phyloP scores from a whole-genome alignment of 2,329 filamentous ascomycete genomes.

The Sporothrix dimorphospora region DNA sequence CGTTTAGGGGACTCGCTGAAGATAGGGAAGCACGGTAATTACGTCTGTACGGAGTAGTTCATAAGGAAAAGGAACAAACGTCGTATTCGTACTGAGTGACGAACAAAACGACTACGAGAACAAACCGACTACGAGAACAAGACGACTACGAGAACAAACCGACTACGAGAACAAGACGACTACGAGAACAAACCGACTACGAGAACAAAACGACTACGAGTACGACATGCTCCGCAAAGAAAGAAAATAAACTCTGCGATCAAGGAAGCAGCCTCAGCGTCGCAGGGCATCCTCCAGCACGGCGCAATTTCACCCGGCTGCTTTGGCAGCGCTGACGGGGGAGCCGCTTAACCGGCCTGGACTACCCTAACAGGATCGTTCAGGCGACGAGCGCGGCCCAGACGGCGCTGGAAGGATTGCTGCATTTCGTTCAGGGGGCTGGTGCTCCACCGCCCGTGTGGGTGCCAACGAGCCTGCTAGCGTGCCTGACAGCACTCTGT shows the following conservation, averaged over 20 bases:
- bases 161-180: constrained; percentile 1
- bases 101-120: background rate
- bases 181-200: constrained; percentile 1
- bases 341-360: background rate
- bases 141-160: background rate
- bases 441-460: background rate
- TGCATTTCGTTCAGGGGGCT: background rate
- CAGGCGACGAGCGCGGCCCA: background rate
- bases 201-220: constrained; percentile 1
- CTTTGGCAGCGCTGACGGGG: background rate
- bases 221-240: background rate
- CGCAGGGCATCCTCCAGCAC: background rate
- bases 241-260: background rate
- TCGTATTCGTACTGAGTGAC: background rate
- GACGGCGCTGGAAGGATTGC: background rate
- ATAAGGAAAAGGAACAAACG: too few species aligned
- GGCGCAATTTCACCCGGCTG: background rate
- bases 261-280: too few species aligned
- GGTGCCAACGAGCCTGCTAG: background rate
- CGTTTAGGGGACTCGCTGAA: background rate
- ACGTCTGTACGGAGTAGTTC: too few species aligned
- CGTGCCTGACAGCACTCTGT: too few species aligned
- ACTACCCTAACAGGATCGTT: background rate
- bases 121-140: background rate
- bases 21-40: too few species aligned